A percentile compares a stretch with the other conserved stretches of the same genome.
phyloP scores from a whole-genome alignment of 2,329 filamentous ascomycete species.

The Phaeophleospora eucalypticola region DNA sequence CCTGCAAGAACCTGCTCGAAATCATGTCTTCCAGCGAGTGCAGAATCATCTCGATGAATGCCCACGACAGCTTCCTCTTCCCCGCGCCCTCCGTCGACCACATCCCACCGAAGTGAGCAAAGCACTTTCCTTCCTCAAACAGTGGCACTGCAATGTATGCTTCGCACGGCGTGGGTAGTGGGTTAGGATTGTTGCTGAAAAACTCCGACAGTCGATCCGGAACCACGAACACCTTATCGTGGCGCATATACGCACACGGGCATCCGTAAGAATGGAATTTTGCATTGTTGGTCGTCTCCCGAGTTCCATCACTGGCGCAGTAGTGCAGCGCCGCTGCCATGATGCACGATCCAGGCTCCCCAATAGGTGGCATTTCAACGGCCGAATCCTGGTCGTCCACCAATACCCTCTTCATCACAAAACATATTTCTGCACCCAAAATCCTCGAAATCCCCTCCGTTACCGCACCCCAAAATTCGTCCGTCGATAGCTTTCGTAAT shows the following conservation, averaged over 20 bases:
- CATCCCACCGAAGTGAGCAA: slow-evolving; percentile 68
- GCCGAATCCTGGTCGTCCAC: slow-evolving; percentile 55
- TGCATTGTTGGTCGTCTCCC: slow-evolving; percentile 56
- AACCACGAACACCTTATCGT: slow-evolving; percentile 67
- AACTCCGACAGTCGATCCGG: slow-evolving; percentile 58
- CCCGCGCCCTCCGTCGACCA: slow-evolving; percentile 62
- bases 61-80: slow-evolving; percentile 57
- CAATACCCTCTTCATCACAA: slow-evolving; percentile 62
- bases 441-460: slow-evolving; percentile 62
- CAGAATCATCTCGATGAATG: slow-evolving; percentile 62
- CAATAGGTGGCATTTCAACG: slow-evolving; percentile 58
- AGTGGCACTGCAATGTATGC: slow-evolving; percentile 65
- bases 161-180: slow-evolving; percentile 58
- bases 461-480: slow-evolving; percentile 61
- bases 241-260: slow-evolving; percentile 65
- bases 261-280: slow-evolving; percentile 62
- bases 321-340: slow-evolving; percentile 65
- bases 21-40: slow-evolving; percentile 67
- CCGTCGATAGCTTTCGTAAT: slow-evolving; percentile 50
- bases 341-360: slow-evolving; percentile 58
- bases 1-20: slow-evolving; percentile 53
- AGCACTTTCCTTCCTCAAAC: slow-evolving; percentile 61
- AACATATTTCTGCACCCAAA: slow-evolving; percentile 62
- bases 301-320: slow-evolving; percentile 52
- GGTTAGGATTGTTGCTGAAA: slow-evolving; percentile 58